Percentiles rank a stretch among this genome's conserved stretches.
Conservation (phyloP, 78 protist genomes). For the Anaeramoeba flamelloides region DNA sequence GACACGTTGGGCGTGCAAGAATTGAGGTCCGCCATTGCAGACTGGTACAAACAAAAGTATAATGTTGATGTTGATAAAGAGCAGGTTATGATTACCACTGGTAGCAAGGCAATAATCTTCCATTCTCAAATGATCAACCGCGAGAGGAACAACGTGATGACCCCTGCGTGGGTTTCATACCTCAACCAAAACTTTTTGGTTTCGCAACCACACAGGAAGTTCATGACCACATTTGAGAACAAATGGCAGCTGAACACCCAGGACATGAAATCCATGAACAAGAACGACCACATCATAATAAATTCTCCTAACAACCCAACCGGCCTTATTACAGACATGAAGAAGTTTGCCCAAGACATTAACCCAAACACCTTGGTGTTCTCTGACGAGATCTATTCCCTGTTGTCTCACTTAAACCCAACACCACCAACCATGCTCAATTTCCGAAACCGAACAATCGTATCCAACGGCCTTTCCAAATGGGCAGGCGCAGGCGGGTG, state of each 20-base stretch:
- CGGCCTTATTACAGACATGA: neutral
- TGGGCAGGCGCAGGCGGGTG: neutral
- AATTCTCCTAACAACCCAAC: neutral
- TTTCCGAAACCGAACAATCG: neutral
- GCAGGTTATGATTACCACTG: neutral
- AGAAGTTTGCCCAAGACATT: neutral
- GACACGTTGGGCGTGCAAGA: neutral
- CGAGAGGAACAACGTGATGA: neutral
- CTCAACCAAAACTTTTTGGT: neutral
- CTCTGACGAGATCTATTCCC: neutral
- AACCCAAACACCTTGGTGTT: neutral
- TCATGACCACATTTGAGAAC: neutral
- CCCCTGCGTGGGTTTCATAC: neutral
- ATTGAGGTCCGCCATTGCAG: neutral
- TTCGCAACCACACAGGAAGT: neutral
- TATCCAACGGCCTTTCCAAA: neutral
- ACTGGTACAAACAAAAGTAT: too few relatives aligned
- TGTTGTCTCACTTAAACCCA: neutral
- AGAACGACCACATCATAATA: neutral
- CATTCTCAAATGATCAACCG: neutral
- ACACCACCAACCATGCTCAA: neutral
- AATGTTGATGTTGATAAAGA: neutral
- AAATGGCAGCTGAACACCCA: neutral
- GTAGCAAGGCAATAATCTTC: neutral
- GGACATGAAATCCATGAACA: neutral